phyloP scores from a whole-genome alignment of 2,329 filamentous ascomycete species.

The Plectosphaerella sp. region DNA sequence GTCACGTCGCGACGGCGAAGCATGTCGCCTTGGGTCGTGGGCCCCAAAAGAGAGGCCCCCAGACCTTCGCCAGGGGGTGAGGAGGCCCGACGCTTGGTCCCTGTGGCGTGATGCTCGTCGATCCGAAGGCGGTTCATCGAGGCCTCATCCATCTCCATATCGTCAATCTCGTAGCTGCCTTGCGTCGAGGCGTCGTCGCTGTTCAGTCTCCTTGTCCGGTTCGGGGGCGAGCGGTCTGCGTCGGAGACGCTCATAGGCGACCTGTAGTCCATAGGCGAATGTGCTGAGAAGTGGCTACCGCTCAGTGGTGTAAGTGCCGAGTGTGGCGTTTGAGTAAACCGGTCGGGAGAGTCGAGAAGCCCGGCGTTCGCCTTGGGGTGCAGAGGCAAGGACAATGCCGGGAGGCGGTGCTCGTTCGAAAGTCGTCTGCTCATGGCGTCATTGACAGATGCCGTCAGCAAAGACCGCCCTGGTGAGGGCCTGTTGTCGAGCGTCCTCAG shows the following conservation, averaged over 20 bases:
- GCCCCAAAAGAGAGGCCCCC: conserved; percentile 16
- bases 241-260: conserved; percentile 40
- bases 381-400: conserved; percentile 43
- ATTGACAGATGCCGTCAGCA: conserved; percentile 35
- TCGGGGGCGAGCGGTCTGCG: conserved; percentile 41
- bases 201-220: conserved; percentile 42
- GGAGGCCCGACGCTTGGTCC: conserved; percentile 52
- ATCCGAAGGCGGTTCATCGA: conserved; percentile 46
- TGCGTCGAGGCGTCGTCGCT: conserved; percentile 46
- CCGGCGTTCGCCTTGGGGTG: conserved; percentile 27
- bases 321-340: conserved; percentile 40
- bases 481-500: conserved; percentile 38
- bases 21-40: conserved; percentile 35
- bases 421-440: conserved; percentile 20
- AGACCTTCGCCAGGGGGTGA: conserved; percentile 48
- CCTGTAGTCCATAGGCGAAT: conserved; percentile 30
- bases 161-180: conserved; percentile 38
- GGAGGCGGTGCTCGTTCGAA: conserved; percentile 32
- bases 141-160: conserved; percentile 49
- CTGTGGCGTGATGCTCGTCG: conserved; percentile 39
- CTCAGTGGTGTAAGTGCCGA: conserved; percentile 42
- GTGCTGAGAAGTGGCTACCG: conserved; percentile 33
- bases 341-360: conserved; percentile 38
- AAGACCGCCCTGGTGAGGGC: conserved; percentile 37
- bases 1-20: conserved; percentile 43